Percentiles rank a stretch among this genome's conserved stretches.
Evolutionary conservation across 2,329 filamentous ascomycete species (phyloP).

Genomic region (Fonsecaea nubica): DNA sequence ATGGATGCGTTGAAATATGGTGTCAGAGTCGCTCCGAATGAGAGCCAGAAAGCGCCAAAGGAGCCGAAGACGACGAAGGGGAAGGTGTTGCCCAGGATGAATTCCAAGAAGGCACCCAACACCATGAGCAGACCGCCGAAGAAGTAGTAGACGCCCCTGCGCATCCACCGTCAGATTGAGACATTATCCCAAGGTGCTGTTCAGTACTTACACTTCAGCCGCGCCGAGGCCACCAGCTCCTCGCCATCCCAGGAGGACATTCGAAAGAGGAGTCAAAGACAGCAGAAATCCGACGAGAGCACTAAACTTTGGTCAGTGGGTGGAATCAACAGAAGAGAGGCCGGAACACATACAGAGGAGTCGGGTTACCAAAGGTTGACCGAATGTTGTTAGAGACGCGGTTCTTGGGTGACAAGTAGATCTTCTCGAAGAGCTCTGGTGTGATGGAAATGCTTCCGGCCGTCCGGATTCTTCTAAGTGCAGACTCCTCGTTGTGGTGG

Average conservation of each 20-base stretch:
- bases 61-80: slow-evolving; percentile 62
- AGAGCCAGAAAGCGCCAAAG: slow-evolving; percentile 60
- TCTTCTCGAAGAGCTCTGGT: slow-evolving; percentile 47
- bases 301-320: slow-evolving; percentile 27
- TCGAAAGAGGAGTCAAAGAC: slow-evolving; percentile 61
- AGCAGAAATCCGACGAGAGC: slow-evolving; percentile 55
- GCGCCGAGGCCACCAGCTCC: slow-evolving; percentile 62
- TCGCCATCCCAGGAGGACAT: slow-evolving; percentile 65
- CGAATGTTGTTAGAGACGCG: slow-evolving; percentile 43
- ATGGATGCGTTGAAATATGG: slow-evolving; percentile 61
- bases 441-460: slow-evolving; percentile 55
- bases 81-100: slow-evolving; percentile 57
- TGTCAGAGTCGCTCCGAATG: slow-evolving; percentile 62
- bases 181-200: neutral
- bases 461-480: slow-evolving; percentile 55
- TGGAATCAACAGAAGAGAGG: neutral
- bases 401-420: slow-evolving; percentile 47
- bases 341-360: slow-evolving; percentile 43
- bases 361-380: slow-evolving; percentile 45
- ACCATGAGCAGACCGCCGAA: slow-evolving; percentile 47
- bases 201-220: slow-evolving; percentile 35
- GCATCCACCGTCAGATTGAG: neutral
- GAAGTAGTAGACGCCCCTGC: slow-evolving; percentile 45
- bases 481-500: slow-evolving; percentile 41
- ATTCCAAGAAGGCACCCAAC: slow-evolving; percentile 46